These are phyloP conservation scores for Hordeum pubiflorum DNA, from an alignment of 202 grass and related monocot genomes.

Conservation along the genomic window DNA sequence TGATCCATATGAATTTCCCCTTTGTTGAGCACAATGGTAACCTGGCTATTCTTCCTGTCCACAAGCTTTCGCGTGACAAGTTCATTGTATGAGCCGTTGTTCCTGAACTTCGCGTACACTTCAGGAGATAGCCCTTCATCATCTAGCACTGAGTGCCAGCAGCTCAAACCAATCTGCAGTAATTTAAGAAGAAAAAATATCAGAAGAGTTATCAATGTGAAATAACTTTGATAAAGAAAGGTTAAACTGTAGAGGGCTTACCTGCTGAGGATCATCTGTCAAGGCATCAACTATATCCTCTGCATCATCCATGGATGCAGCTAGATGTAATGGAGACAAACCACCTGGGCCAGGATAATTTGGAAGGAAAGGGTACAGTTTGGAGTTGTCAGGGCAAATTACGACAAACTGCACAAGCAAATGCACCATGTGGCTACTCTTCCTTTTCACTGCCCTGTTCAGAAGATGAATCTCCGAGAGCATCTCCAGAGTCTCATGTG, in stretches of 20 bases:
- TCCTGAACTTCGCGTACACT: slow-evolving; percentile 62
- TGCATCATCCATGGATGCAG: slow-evolving; percentile 55
- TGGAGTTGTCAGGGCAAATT: slow-evolving; percentile 43
- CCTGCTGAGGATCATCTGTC: slow-evolving; percentile 86
- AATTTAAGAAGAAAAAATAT: background rate
- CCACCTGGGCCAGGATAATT: slow-evolving; percentile 69
- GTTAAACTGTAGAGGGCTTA: slow-evolving; percentile 22
- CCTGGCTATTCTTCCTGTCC: slow-evolving; percentile 60
- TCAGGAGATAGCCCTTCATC: slow-evolving; percentile 64
- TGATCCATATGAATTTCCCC: slow-evolving; percentile 44
- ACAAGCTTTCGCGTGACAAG: slow-evolving; percentile 64
- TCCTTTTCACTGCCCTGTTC: slow-evolving; percentile 92
- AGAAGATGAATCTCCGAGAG: slow-evolving; percentile 71
- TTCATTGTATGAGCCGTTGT: slow-evolving; percentile 70
- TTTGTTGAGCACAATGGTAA: slow-evolving; percentile 46
- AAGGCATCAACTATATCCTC: slow-evolving; percentile 81
- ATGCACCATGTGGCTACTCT: slow-evolving; percentile 70
- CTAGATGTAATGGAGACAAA: slow-evolving; percentile 75
- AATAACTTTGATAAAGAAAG: background rate
- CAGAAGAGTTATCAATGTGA: background rate
- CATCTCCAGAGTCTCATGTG: slow-evolving; percentile 68
- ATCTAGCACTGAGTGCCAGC: slow-evolving; percentile 61
- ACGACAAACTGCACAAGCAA: slow-evolving; percentile 68
- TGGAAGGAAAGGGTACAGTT: slow-evolving; percentile 62
- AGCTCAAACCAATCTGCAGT: slow-evolving; percentile 72